phyloP scores from a whole-genome alignment of 1,139 yeast species.

The Suhomyces terraborum region DNA sequence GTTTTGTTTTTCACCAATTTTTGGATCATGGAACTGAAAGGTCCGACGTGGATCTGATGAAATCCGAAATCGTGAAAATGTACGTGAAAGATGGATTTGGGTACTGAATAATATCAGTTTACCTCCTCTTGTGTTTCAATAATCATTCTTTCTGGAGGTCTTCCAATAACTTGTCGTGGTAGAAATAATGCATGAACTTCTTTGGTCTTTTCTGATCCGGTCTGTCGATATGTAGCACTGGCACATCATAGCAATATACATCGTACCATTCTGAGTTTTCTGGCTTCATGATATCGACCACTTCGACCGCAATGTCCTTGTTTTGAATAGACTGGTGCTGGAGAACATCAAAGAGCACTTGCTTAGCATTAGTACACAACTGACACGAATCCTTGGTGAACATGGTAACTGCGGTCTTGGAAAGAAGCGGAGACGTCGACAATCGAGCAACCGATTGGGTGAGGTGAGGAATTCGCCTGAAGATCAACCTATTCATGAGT shows the following conservation, averaged over 20 bases:
- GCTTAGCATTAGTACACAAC: slow-evolving; percentile 73
- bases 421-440: slow-evolving; percentile 2
- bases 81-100: too few relatives aligned
- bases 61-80: too few relatives aligned
- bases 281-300: slow-evolving; percentile 69
- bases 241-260: slow-evolving; percentile 84
- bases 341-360: slow-evolving; percentile 48
- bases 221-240: slow-evolving; percentile 75
- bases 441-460: not conserved
- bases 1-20: too few relatives aligned
- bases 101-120: too few relatives aligned
- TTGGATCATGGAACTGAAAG: too few relatives aligned
- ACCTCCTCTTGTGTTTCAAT: too few relatives aligned
- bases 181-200: slow-evolving; percentile 77
- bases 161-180: slow-evolving; percentile 56
- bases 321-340: slow-evolving; percentile 24
- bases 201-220: slow-evolving; percentile 47
- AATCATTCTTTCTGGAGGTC: slow-evolving; percentile 40
- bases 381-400: slow-evolving; percentile 82
- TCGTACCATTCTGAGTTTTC: slow-evolving; percentile 77
- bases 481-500: not conserved
- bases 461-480: not conserved
- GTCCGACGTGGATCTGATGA: too few relatives aligned
- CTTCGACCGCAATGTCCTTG: slow-evolving; percentile 38
- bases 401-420: slow-evolving; percentile 46